These are phyloP conservation scores for Sphagnum contortum DNA, from an alignment of 225 moss, liverwort and hornwort genomes.

Conservation along the genomic window DNA sequence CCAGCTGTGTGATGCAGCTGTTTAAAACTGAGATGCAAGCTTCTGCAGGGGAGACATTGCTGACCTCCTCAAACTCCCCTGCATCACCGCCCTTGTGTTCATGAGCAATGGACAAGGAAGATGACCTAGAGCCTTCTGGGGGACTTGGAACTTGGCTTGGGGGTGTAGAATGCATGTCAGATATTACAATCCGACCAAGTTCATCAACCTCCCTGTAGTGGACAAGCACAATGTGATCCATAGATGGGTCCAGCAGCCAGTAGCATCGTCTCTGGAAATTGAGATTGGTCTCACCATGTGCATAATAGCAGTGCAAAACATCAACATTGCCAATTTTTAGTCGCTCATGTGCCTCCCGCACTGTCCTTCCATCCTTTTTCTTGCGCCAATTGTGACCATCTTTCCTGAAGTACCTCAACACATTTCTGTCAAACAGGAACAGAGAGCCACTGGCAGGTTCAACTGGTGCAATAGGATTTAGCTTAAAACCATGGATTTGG, in stretches of 20 bases:
- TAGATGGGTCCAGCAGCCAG: slow-evolving; percentile 81
- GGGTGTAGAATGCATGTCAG: no score
- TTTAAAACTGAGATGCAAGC: slow-evolving; percentile 7
- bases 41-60: slow-evolving; percentile 19
- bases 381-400: slow-evolving; percentile 99
- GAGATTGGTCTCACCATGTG: slow-evolving; percentile 44
- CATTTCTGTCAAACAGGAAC: slow-evolving; percentile 90
- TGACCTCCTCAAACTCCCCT: slow-evolving; percentile 35
- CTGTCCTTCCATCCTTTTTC: slow-evolving; percentile 96
- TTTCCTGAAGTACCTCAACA: slow-evolving; percentile 84
- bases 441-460: slow-evolving; percentile 75
- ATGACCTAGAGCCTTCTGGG: slow-evolving; percentile 28
- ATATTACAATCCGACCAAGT: no score
- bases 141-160: slow-evolving; percentile 29
- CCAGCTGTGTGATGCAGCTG: slow-evolving; percentile 33
- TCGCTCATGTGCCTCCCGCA: slow-evolving; percentile 93
- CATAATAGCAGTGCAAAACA: slow-evolving; percentile 54
- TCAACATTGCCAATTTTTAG: slow-evolving; percentile 93
- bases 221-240: slow-evolving; percentile 93
- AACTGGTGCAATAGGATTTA: slow-evolving; percentile 77
- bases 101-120: slow-evolving; percentile 21
- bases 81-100: slow-evolving; percentile 36
- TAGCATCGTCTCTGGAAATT: slow-evolving; percentile 94
- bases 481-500: slow-evolving; percentile 66
- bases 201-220: slow-evolving; percentile 83